A percentile compares a stretch with the other conserved stretches of the same genome.
Evolutionary conservation across 441 rosid species (phyloP).

Genomic region (Rhodomyrtus psidioides): DNA sequence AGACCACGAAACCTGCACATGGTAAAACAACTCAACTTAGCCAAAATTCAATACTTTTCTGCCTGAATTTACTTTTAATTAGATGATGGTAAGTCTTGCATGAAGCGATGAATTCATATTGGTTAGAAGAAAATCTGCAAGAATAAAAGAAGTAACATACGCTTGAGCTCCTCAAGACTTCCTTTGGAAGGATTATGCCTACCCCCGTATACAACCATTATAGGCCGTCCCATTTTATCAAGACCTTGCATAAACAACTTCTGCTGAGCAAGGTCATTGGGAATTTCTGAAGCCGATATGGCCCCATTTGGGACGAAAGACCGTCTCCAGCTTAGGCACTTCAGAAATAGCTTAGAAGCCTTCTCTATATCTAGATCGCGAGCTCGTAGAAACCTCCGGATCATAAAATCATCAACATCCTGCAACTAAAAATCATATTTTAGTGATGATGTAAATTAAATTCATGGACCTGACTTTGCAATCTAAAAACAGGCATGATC

Average conservation of each 20-base stretch:
- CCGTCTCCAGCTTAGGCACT: constrained; percentile 64
- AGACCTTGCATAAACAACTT: constrained; percentile 67
- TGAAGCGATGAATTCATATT: background rate
- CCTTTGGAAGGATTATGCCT: background rate
- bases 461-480: background rate
- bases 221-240: constrained; percentile 66
- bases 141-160: background rate
- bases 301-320: constrained; percentile 44
- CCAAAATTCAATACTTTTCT: background rate
- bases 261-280: constrained; percentile 52
- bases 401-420: constrained; percentile 75
- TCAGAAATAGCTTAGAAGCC: constrained; percentile 59
- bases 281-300: constrained; percentile 44
- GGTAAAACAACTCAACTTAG: background rate
- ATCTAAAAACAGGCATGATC: background rate
- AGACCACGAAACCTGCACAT: constrained; percentile 57
- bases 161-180: constrained; percentile 4
- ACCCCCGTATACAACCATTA: constrained; percentile 20
- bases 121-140: background rate
- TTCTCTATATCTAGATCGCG: constrained; percentile 79
- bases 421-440: constrained; percentile 1
- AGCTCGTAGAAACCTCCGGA: constrained; percentile 82
- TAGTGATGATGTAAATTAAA: background rate
- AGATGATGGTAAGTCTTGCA: background rate
- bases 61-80: background rate